Evolutionary conservation across 2,329 filamentous ascomycete species (phyloP).

Genomic region (Keithomyces neogunnii): DNA sequence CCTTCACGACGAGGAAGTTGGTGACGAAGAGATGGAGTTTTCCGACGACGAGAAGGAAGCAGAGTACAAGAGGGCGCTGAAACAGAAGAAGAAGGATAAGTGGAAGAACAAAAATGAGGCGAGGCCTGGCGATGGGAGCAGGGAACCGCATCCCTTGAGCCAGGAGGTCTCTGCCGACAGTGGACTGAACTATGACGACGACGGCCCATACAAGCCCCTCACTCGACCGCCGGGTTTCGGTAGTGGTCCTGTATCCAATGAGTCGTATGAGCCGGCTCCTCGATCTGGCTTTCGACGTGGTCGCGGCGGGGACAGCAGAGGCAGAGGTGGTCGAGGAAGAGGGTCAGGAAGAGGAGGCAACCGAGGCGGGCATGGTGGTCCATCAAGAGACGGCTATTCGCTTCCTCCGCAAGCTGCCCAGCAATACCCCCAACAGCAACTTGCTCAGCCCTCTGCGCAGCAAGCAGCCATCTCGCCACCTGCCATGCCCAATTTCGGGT

Average conservation of each 20-base stretch:
- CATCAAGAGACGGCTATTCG: conserved; percentile 32
- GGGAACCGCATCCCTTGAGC: conserved; percentile 30
- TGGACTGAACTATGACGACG: conserved; percentile 59
- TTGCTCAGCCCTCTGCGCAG: conserved; percentile 11
- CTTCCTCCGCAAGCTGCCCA: conserved; percentile 25
- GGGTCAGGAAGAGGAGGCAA: conserved; percentile 31
- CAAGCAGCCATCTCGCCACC: conserved; percentile 12
- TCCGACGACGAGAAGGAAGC: conserved; percentile 94
- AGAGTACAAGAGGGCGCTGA: conserved; percentile 63
- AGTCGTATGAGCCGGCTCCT: conserved; percentile 25
- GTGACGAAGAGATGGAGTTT: conserved; percentile 82
- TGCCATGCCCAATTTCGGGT: conserved; percentile 28
- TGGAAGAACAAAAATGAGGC: conserved; percentile 33
- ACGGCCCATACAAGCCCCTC: conserved; percentile 64
- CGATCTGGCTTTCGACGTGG: conserved; percentile 26
- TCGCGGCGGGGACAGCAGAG: conserved; percentile 29
- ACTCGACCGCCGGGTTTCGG: conserved; percentile 58
- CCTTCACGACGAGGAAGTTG: conserved; percentile 85
- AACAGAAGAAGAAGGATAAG: conserved; percentile 54
- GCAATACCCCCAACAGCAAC: conserved; percentile 22
- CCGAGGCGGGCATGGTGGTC: conserved; percentile 20
- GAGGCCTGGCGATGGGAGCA: conserved; percentile 23
- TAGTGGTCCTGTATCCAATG: conserved; percentile 33
- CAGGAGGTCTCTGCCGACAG: conserved; percentile 29
- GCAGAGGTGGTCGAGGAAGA: conserved; percentile 33